Evolutionary conservation across 2,329 filamentous ascomycete species (phyloP).

Genomic region (Achaetomium macrosporum): DNA sequence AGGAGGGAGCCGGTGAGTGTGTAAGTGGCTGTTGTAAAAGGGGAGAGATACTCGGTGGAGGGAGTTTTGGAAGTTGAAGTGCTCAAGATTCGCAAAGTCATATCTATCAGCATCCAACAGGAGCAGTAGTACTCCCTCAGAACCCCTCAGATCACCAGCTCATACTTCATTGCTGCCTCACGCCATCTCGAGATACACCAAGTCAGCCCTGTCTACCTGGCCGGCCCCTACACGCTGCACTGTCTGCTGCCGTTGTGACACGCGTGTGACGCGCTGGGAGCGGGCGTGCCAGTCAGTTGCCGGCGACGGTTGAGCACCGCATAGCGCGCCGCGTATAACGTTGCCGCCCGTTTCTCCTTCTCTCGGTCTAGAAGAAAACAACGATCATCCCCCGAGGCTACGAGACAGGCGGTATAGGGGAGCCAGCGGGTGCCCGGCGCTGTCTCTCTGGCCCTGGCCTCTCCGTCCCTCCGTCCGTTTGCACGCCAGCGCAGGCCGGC

Average conservation of each 20-base stretch:
- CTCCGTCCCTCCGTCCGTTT: constrained; percentile 7
- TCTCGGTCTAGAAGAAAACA: not conserved
- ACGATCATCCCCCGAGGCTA: not conserved
- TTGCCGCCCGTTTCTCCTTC: not conserved
- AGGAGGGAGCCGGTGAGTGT: too few species aligned
- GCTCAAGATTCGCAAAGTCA: too few species aligned
- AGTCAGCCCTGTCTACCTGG: constrained; percentile 8
- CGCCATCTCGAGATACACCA: not conserved
- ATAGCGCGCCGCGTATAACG: constrained; percentile 4
- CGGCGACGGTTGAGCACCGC: constrained; percentile 2
- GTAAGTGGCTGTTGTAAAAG: too few species aligned
- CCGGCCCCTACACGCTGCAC: not conserved
- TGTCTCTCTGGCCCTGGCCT: constrained; percentile 1
- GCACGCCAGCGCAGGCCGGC: constrained; percentile 7
- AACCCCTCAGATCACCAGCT: too few species aligned
- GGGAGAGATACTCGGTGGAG: too few species aligned
- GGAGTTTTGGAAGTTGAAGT: too few species aligned
- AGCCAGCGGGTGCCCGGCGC: constrained; percentile 8
- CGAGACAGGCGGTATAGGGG: constrained; percentile 6
- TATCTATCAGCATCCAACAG: too few species aligned
- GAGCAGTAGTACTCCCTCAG: too few species aligned
- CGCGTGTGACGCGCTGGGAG: constrained; percentile 10
- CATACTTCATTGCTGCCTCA: not conserved
- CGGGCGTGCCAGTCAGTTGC: constrained; percentile 6
- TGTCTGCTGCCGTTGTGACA: constrained; percentile 3